These are phyloP conservation scores for Prosopis cineraria DNA, from an alignment of 306 rosid species.

Conservation along the genomic window DNA sequence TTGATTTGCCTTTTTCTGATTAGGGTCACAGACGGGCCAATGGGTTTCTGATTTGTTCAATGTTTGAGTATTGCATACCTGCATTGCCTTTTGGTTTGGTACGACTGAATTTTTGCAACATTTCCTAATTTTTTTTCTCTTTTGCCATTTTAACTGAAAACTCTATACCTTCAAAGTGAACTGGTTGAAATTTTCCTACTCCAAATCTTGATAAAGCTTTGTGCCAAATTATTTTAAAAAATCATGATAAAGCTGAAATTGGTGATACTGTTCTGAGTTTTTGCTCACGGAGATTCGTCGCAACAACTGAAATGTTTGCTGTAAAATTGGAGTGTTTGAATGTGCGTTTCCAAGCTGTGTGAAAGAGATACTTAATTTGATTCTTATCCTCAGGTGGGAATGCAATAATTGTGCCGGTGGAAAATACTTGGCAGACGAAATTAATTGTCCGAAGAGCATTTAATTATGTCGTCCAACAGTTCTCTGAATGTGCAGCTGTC, in stretches of 20 bases:
- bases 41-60: constrained; percentile 29
- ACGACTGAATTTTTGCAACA: no score
- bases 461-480: constrained; percentile 57
- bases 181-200: constrained; percentile 9
- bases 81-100: constrained; percentile 37
- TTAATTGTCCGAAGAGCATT: constrained; percentile 37
- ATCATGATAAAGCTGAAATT: constrained; percentile 26
- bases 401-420: constrained; percentile 45
- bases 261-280: constrained; percentile 1
- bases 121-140: constrained; percentile 3
- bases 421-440: constrained; percentile 38
- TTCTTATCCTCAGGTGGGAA: constrained; percentile 52
- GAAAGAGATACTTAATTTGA: constrained; percentile 35
- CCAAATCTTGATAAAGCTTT: background rate
- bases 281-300: background rate
- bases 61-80: background rate
- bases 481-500: constrained; percentile 72
- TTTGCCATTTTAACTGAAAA: constrained; percentile 15
- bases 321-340: constrained; percentile 21
- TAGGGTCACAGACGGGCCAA: background rate
- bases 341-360: constrained; percentile 6
- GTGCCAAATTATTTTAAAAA: background rate
- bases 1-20: constrained; percentile 31
- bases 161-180: constrained; percentile 17
- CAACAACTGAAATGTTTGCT: constrained; percentile 15